Percentiles rank a stretch among this genome's conserved stretches.
phyloP scores from a whole-genome alignment of 2,329 filamentous ascomycete species.

The Hypoxylon sp. region DNA sequence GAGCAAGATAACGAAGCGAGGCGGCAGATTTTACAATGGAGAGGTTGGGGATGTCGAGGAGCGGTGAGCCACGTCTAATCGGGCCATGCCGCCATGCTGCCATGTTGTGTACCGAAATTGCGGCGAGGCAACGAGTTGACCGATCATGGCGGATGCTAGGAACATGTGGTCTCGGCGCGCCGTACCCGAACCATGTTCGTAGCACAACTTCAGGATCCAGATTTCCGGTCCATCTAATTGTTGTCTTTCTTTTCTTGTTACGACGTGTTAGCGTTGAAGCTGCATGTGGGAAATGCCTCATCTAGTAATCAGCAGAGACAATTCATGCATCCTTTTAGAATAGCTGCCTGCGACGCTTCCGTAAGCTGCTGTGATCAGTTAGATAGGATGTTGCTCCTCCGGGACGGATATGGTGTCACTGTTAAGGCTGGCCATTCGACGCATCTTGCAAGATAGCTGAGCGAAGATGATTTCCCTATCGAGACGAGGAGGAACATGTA shows the following conservation, averaged over 20 bases:
- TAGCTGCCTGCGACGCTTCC: slow-evolving; percentile 26
- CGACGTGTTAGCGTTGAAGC: too few species aligned
- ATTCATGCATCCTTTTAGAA: slow-evolving; percentile 28
- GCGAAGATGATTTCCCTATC: background rate
- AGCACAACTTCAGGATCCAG: slow-evolving; percentile 15
- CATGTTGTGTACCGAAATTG: slow-evolving; percentile 23
- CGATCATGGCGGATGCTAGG: slow-evolving; percentile 23
- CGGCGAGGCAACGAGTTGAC: slow-evolving; percentile 23
- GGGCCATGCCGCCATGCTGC: too few species aligned
- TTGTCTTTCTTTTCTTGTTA: slow-evolving; percentile 12
- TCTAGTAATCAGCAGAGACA: slow-evolving; percentile 21
- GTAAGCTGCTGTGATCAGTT: slow-evolving; percentile 33
- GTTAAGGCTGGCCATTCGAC: slow-evolving; percentile 15
- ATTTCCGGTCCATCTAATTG: slow-evolving; percentile 11
- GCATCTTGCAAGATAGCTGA: slow-evolving; percentile 3
- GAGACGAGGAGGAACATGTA: slow-evolving; percentile 2
- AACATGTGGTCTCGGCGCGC: slow-evolving; percentile 27
- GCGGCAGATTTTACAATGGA: slow-evolving; percentile 17
- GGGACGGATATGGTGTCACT: slow-evolving; percentile 31
- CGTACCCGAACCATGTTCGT: slow-evolving; percentile 21
- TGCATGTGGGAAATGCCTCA: slow-evolving; percentile 36
- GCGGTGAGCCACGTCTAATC: slow-evolving; percentile 36
- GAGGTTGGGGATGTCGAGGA: slow-evolving; percentile 25
- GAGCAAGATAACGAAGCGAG: slow-evolving; percentile 16
- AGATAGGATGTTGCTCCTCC: slow-evolving; percentile 26